Percentiles rank a stretch among this genome's conserved stretches.
These are phyloP conservation scores for Penicillium oxalicum DNA, from an alignment of 2,329 filamentous ascomycete species.

Conservation along the genomic window DNA sequence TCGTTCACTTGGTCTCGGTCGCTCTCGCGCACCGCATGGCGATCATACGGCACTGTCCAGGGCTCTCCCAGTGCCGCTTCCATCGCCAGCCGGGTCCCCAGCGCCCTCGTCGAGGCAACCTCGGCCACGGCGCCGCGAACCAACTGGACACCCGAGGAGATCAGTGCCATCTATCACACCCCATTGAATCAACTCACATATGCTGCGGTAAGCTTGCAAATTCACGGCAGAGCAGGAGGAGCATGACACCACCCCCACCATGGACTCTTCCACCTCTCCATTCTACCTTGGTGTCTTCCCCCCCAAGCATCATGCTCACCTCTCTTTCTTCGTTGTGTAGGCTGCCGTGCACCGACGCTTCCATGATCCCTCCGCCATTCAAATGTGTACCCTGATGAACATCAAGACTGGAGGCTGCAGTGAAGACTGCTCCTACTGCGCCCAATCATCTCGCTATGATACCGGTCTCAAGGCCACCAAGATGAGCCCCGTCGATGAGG, in stretches of 20 bases:
- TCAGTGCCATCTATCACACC: constrained; percentile 72
- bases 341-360: constrained; percentile 74
- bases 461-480: constrained; percentile 75
- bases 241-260: no score
- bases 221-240: no score
- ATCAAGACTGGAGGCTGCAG: constrained; percentile 92
- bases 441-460: constrained; percentile 74
- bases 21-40: constrained; percentile 24
- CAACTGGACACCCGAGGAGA: constrained; percentile 76
- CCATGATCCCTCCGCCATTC: constrained; percentile 75
- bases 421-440: constrained; percentile 90
- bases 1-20: constrained; percentile 26
- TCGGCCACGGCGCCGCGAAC: constrained; percentile 50
- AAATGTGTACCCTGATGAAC: constrained; percentile 93
- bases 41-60: constrained; percentile 38
- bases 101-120: constrained; percentile 32
- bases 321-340: constrained; percentile 41
- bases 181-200: constrained; percentile 73
- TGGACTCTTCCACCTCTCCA: not conserved
- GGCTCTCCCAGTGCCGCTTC: constrained; percentile 27
- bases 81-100: constrained; percentile 27
- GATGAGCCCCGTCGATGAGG: constrained; percentile 71
- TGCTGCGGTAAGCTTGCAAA: constrained; percentile 54
- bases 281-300: not conserved
- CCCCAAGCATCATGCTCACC: not conserved